phyloP scores from a whole-genome alignment of 257 asterid species.

The Cordia subcordata region DNA sequence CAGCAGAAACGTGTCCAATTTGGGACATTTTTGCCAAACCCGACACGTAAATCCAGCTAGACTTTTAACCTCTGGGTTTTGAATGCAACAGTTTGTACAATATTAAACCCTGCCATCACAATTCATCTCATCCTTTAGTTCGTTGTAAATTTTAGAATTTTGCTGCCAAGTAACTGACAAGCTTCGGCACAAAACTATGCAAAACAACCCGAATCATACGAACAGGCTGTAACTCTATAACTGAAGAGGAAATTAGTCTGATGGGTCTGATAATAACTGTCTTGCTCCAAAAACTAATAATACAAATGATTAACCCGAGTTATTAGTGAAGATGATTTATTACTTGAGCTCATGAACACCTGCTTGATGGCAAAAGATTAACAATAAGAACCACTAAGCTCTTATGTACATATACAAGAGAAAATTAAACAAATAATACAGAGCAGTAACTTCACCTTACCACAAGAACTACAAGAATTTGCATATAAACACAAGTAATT shows the following conservation, averaged over 20 bases:
- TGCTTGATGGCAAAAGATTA: too few species aligned
- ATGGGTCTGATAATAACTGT: too few species aligned
- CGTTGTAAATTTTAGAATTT: background rate
- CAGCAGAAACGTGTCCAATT: constrained; percentile 74
- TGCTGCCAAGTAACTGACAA: too few species aligned
- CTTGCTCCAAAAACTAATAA: too few species aligned
- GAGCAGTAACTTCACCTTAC: background rate
- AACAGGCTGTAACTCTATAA: too few species aligned
- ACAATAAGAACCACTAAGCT: too few species aligned
- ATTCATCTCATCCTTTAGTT: background rate
- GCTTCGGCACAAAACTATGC: too few species aligned
- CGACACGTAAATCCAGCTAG: constrained; percentile 5
- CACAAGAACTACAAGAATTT: background rate
- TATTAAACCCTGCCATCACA: constrained; percentile 21
- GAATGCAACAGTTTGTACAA: constrained; percentile 17
- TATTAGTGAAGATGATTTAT: too few species aligned
- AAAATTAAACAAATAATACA: background rate
- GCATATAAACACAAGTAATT: background rate
- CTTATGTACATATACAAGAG: background rate
- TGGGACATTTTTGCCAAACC: constrained; percentile 51
- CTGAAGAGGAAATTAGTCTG: too few species aligned
- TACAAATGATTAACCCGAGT: too few species aligned
- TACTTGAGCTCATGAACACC: too few species aligned
- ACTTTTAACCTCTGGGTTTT: constrained; percentile 4
- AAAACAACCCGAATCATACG: too few species aligned